These are phyloP conservation scores for Peronospora tabacina DNA, from an alignment of 352 stramenopile species.

Conservation along the genomic window DNA sequence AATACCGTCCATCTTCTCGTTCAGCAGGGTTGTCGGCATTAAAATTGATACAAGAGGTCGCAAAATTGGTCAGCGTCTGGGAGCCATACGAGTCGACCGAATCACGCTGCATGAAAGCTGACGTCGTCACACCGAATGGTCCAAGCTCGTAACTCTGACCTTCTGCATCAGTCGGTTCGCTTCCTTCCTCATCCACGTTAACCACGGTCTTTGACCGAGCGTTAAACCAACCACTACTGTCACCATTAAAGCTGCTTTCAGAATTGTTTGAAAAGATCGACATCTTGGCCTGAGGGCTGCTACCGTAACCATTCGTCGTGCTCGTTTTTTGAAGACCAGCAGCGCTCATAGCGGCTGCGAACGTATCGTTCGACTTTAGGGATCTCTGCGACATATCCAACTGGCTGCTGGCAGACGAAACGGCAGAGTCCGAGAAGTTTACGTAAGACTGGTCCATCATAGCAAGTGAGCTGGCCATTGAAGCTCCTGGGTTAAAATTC, in stretches of 20 bases:
- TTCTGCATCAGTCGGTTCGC: constrained; percentile 14
- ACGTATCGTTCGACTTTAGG: constrained; percentile 21
- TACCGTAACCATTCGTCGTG: constrained; percentile 18
- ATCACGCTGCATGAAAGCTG: constrained; percentile 18
- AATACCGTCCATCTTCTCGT: constrained; percentile 26
- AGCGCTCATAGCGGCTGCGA: constrained; percentile 24
- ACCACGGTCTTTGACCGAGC: constrained; percentile 39
- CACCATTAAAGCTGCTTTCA: constrained; percentile 31
- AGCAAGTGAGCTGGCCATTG: constrained; percentile 14
- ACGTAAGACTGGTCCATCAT: constrained; percentile 34
- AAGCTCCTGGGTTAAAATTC: constrained; percentile 13
- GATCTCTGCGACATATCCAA: constrained; percentile 9
- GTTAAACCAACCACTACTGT: constrained; percentile 40
- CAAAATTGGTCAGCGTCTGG: constrained; percentile 18
- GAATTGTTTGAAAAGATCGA: constrained; percentile 42
- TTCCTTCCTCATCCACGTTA: constrained; percentile 24
- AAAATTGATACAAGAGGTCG: constrained; percentile 25
- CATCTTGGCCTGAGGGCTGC: constrained; percentile 28
- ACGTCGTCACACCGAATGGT: constrained; percentile 19
- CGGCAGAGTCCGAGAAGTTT: constrained; percentile 34
- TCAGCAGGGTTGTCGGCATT: constrained; percentile 23
- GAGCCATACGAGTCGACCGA: constrained; percentile 29
- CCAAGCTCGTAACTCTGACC: constrained; percentile 24
- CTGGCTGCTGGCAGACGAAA: constrained; percentile 21
- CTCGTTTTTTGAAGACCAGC: constrained; percentile 6